These are phyloP conservation scores for Lentinula boryana DNA, from an alignment of 768 basidiomycete species.

Conservation along the genomic window DNA sequence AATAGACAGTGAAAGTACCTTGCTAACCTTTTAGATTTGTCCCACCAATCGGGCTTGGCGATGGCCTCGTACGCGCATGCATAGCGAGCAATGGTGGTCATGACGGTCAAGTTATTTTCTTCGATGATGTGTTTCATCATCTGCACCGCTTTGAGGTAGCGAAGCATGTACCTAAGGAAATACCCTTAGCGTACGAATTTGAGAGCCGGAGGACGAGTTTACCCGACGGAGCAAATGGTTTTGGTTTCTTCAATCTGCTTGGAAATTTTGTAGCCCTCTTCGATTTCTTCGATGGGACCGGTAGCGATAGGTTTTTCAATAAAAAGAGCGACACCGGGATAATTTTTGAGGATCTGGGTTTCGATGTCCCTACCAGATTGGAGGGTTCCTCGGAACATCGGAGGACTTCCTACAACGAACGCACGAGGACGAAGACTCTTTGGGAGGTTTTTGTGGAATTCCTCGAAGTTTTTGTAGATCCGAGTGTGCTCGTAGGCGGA, in stretches of 20 bases:
- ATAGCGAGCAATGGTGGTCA: slow-evolving; percentile 94
- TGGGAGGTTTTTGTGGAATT: slow-evolving; percentile 69
- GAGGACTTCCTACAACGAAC: slow-evolving; percentile 87
- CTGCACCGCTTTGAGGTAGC: slow-evolving; percentile 90
- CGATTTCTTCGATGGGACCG: slow-evolving; percentile 62
- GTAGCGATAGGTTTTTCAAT: slow-evolving; percentile 92
- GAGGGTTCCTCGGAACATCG: slow-evolving; percentile 83
- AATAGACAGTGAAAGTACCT: not conserved
- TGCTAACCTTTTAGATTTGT: slow-evolving; percentile 72
- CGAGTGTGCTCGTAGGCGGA: slow-evolving; percentile 90
- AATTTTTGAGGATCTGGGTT: slow-evolving; percentile 76
- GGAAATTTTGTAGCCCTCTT: slow-evolving; percentile 65
- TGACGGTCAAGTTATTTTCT: slow-evolving; percentile 90
- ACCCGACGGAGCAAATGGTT: slow-evolving; percentile 88
- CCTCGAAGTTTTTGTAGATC: slow-evolving; percentile 79
- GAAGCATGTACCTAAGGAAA: slow-evolving; percentile 74
- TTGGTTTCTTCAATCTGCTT: slow-evolving; percentile 62
- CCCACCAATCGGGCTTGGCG: slow-evolving; percentile 88
- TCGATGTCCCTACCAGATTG: slow-evolving; percentile 80
- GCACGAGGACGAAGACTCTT: slow-evolving; percentile 68
- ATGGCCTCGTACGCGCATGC: slow-evolving; percentile 82
- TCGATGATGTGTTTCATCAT: slow-evolving; percentile 95
- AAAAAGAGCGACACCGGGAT: slow-evolving; percentile 87
- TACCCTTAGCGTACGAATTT: not conserved
- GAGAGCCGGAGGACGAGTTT: slow-evolving; percentile 9